phyloP scores from a whole-genome alignment of 2,329 filamentous ascomycete genomes.

The Paraconiothyrium brasiliense region DNA sequence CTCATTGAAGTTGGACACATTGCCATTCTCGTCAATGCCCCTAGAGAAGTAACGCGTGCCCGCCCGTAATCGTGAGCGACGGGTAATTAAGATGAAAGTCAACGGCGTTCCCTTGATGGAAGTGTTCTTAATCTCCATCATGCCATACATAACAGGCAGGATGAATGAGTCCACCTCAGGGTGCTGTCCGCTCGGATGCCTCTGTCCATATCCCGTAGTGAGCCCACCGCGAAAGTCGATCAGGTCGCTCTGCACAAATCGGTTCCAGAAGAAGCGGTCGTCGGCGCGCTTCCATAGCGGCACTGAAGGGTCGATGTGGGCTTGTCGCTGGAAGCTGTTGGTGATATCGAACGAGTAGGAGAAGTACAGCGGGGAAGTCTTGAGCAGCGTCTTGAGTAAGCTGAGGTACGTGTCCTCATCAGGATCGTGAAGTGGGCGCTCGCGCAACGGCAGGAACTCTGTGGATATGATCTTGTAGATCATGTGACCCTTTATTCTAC shows the following conservation, averaged over 20 bases:
- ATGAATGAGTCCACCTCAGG: slow-evolving; percentile 88
- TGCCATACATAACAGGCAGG: slow-evolving; percentile 93
- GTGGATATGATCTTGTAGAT: slow-evolving; percentile 92
- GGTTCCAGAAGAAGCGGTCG: slow-evolving; percentile 99
- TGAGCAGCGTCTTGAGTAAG: slow-evolving; percentile 82
- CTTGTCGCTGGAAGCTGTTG: slow-evolving; percentile 94
- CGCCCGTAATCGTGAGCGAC: slow-evolving; percentile 85
- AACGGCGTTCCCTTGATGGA: slow-evolving; percentile 84
- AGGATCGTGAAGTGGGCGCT: slow-evolving; percentile 87
- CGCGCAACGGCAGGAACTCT: slow-evolving; percentile 92
- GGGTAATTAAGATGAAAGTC: slow-evolving; percentile 86
- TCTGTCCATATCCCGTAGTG: slow-evolving; percentile 59
- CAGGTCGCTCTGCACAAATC: slow-evolving; percentile 87
- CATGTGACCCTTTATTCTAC: slow-evolving; percentile 92
- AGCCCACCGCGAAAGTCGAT: slow-evolving; percentile 82
- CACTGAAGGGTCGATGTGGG: slow-evolving; percentile 73
- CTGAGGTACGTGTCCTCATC: slow-evolving; percentile 93
- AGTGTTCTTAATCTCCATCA: slow-evolving; percentile 89
- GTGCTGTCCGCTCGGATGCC: slow-evolving; percentile 74
- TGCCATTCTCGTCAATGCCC: slow-evolving; percentile 89
- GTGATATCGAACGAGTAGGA: slow-evolving; percentile 97
- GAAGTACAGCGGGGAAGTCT: slow-evolving; percentile 92
- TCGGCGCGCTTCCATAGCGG: slow-evolving; percentile 93
- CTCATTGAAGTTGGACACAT: slow-evolving; percentile 99
- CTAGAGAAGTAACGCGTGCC: slow-evolving; percentile 96